Conservation (phyloP, 176 grass and related monocot species). For the Hyparrhenia diplandra region DNA sequence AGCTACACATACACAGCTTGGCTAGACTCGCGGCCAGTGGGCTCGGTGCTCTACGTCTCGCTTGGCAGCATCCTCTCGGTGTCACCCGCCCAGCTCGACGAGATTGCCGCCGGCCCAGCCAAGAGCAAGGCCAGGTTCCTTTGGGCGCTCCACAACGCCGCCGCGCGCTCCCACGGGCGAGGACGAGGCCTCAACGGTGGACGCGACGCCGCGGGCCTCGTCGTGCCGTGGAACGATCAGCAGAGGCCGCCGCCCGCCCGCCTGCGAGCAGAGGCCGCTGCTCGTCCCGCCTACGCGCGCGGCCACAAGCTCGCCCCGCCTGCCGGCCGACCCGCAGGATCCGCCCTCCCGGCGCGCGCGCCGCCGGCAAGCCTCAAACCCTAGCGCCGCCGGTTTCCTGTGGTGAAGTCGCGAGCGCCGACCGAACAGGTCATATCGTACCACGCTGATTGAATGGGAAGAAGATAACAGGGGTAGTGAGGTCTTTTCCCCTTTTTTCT, state of each 20-base stretch:
- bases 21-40: conserved; percentile 24
- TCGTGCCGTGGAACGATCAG: conserved; percentile 41
- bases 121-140: conserved; percentile 31
- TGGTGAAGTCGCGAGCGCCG: no score
- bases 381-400: no score
- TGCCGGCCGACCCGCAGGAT: no score
- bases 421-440: no score
- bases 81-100: conserved; percentile 15
- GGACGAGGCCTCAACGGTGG: background rate
- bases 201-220: background rate
- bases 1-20: conserved; percentile 23
- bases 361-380: no score
- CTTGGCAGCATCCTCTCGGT: conserved; percentile 51
- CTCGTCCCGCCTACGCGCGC: no score
- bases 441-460: no score
- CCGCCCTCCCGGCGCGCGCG: no score
- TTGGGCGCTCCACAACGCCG: conserved; percentile 21
- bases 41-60: conserved; percentile 40
- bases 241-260: conserved; percentile 23
- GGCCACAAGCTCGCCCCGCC: no score
- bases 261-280: no score
- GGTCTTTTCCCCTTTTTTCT: no score
- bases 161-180: background rate
- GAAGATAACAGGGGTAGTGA: no score
- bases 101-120: conserved; percentile 29